A percentile compares a stretch with the other conserved stretches of the same genome.
Conservation (phyloP, 202 grass and related monocot genomes). For the Schoenoplectus triqueter region DNA sequence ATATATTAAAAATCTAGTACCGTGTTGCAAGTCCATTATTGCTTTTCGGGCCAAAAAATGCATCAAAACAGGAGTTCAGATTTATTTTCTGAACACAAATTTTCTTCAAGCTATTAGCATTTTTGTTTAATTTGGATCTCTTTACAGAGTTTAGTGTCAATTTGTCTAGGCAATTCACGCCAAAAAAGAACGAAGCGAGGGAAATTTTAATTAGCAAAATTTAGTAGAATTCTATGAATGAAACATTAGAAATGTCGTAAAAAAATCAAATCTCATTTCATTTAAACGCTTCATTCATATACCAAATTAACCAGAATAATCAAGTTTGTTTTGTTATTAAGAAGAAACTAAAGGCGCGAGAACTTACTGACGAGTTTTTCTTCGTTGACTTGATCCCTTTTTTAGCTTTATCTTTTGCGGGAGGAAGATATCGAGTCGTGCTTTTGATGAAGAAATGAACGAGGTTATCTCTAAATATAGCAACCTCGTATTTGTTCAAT, state of each 20-base stretch:
- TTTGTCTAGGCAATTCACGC: background rate
- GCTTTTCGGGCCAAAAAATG: background rate
- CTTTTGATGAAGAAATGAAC: background rate
- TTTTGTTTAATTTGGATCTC: background rate
- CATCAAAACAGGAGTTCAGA: background rate
- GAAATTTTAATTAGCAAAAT: background rate
- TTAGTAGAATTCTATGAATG: background rate
- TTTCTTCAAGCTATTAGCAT: background rate
- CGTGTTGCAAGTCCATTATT: too few species aligned
- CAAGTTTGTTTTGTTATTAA: background rate
- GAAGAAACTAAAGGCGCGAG: background rate
- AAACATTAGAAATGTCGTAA: background rate
- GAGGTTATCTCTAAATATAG: conserved; percentile 15
- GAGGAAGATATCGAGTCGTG: background rate
- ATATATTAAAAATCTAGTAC: too few species aligned
- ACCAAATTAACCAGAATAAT: background rate
- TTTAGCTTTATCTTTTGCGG: background rate
- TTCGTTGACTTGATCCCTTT: conserved; percentile 17
- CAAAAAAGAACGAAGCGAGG: too few species aligned
- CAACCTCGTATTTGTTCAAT: background rate
- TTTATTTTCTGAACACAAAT: background rate
- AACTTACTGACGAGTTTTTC: conserved; percentile 10
- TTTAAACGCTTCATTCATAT: background rate
- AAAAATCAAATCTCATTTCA: background rate
- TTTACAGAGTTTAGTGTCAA: background rate